Evolutionary conservation across 495 filamentous ascomycete genomes (phyloP).

Genomic region (Penicillium arizonense): DNA sequence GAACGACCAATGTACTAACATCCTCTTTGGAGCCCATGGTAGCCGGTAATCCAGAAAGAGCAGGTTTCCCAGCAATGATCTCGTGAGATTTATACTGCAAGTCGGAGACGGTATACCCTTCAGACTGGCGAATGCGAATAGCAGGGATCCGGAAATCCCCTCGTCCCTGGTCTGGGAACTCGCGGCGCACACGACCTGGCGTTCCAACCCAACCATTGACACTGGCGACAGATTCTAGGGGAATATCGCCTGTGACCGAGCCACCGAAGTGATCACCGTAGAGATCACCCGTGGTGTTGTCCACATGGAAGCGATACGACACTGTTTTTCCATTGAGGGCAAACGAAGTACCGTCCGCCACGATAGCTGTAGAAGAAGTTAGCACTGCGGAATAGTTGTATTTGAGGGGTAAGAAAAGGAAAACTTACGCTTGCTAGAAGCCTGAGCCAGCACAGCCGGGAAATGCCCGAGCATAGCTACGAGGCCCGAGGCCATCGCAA

Average conservation of each 20-base stretch:
- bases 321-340: slow-evolving; percentile 46
- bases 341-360: slow-evolving; percentile 45
- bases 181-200: slow-evolving; percentile 46
- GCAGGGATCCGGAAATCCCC: slow-evolving; percentile 56
- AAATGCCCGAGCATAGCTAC: slow-evolving; percentile 1
- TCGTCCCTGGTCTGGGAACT: slow-evolving; percentile 55
- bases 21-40: slow-evolving; percentile 48
- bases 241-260: slow-evolving; percentile 32
- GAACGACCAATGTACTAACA: slow-evolving; percentile 50
- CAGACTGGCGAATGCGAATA: slow-evolving; percentile 46
- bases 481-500: slow-evolving; percentile 4
- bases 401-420: background rate
- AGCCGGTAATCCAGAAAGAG: slow-evolving; percentile 46
- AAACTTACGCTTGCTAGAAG: slow-evolving; percentile 3
- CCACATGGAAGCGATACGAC: slow-evolving; percentile 55
- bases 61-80: slow-evolving; percentile 43
- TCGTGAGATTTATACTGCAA: slow-evolving; percentile 47
- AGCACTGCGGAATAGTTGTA: background rate
- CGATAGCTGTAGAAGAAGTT: slow-evolving; percentile 28
- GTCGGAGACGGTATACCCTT: slow-evolving; percentile 50
- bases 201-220: slow-evolving; percentile 47
- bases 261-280: slow-evolving; percentile 52
- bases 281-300: slow-evolving; percentile 47
- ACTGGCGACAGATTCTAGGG: slow-evolving; percentile 33
- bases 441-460: background rate